These are phyloP conservation scores for Claviceps sp. DNA, from an alignment of 2,329 filamentous ascomycete species.

Conservation along the genomic window DNA sequence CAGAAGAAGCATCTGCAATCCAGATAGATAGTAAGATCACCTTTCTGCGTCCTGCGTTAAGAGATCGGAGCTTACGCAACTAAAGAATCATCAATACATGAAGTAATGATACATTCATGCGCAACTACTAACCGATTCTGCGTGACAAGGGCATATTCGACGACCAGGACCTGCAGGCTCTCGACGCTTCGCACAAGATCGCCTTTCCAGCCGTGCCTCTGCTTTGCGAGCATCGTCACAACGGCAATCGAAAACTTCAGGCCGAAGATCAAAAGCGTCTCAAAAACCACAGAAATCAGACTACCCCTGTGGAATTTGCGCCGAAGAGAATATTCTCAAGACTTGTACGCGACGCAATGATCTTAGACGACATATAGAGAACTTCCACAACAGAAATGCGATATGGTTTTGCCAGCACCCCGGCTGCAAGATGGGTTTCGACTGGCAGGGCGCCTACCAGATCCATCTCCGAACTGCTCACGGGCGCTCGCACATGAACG, in stretches of 20 bases:
- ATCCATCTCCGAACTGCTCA: slow-evolving; percentile 32
- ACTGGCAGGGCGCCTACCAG: slow-evolving; percentile 35
- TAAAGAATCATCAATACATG: too few species aligned
- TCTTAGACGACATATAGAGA: slow-evolving; percentile 34
- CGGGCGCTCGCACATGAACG: slow-evolving; percentile 26
- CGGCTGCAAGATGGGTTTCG: slow-evolving; percentile 30
- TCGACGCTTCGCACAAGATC: not conserved
- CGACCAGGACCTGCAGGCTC: not conserved
- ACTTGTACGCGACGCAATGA: slow-evolving; percentile 21
- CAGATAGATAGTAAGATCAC: not conserved
- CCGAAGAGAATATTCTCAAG: slow-evolving; percentile 16
- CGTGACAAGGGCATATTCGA: not conserved
- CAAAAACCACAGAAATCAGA: slow-evolving; percentile 12
- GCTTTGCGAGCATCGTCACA: not conserved
- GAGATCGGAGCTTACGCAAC: too few species aligned
- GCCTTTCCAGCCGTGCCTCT: not conserved
- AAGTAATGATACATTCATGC: not conserved
- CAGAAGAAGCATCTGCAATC: slow-evolving; percentile 6
- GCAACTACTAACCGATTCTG: not conserved
- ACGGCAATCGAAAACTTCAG: not conserved
- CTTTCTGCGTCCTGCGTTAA: not conserved
- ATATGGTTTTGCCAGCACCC: slow-evolving; percentile 32
- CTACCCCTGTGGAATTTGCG: slow-evolving; percentile 19
- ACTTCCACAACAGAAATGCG: slow-evolving; percentile 33
- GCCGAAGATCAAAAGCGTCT: not conserved